Evolutionary conservation across 2,329 filamentous ascomycete species (phyloP), one percentile per base, ranked within the genome.

Genomic region (Trichoderma endophyticum): DNA sequence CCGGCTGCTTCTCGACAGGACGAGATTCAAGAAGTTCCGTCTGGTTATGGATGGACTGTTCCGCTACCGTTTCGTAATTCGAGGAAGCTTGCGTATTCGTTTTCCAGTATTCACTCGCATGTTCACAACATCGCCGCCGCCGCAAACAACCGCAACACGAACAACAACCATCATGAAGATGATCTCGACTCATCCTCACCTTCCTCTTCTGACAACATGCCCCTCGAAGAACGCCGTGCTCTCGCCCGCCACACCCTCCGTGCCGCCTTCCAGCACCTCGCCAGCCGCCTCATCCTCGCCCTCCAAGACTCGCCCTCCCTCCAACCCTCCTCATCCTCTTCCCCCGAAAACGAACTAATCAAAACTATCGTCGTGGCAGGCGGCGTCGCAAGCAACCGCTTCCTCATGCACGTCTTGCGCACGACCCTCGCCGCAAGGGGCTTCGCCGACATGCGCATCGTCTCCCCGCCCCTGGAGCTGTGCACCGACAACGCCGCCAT

Each of bases 401-500:
- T 92, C 80, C 84, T 99, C 56, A 88, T 91, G 80, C 87, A 90
- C 76, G 86, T 98, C 57, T 78, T 90, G 69, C 82, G 84, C 39
- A 73, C 79, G 7, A 83, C 85, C 59, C 80, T 98, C 56, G 87
- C 91, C 74, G 87, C 85, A n/a, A 87, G 92, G 57, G 93, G 93
- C 0, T 91, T 89, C 77, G 78, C 79, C 0, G 76, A 89, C 74
- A 80, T 97, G 32, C 77, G 85, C 12, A 80, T 98, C 8, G 82
- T 91, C 34, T 92, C 92, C 70, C 95, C 96, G n/a, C 94, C 94
- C 3, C 81, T 88, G 11, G 84, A 86, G 56, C 85, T 95, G 68
- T 98, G 96, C 79, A 98, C 94, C 0, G 96, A 99, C 78, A 98
- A 99, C 81, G 96, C 96, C 14, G 93, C 94, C 62, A 99, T 99